Percentiles rank a stretch among this genome's conserved stretches.
Evolutionary conservation across 2,329 filamentous ascomycete species (phyloP).

Genomic region (Zymoseptoria crescenta): DNA sequence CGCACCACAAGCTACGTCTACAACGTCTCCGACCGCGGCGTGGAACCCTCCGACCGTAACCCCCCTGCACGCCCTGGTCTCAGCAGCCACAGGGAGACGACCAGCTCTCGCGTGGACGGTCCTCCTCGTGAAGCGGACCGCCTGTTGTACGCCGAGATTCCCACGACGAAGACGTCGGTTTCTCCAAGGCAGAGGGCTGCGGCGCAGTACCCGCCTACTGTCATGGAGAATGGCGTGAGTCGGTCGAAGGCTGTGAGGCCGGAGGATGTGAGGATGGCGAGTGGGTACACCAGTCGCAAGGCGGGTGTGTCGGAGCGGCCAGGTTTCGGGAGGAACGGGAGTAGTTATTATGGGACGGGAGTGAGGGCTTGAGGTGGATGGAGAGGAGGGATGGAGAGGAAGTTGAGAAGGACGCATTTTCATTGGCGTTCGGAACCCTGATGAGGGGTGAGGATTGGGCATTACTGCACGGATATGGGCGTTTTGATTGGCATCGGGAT

Average conservation of each 20-base stretch:
- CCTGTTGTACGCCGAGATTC: conserved; percentile 22
- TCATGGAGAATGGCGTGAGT: conserved; percentile 22
- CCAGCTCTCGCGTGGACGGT: not conserved
- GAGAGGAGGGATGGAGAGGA: not conserved
- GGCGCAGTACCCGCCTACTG: conserved; percentile 26
- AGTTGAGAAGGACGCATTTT: not conserved
- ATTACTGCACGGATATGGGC: too few relatives aligned
- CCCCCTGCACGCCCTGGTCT: conserved; percentile 3
- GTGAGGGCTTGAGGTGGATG: not conserved
- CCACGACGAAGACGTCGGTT: conserved; percentile 6
- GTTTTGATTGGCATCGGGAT: conserved; percentile 5
- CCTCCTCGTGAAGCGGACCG: not conserved
- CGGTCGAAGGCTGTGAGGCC: conserved; percentile 27
- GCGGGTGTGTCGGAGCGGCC: not conserved
- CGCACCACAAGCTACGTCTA: conserved; percentile 26
- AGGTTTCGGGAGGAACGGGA: not conserved
- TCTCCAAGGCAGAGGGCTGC: conserved; percentile 26
- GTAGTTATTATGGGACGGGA: not conserved
- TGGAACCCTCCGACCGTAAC: conserved; percentile 13
- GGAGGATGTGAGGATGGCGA: conserved; percentile 32
- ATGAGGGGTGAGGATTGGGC: not conserved
- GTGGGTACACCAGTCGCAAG: conserved; percentile 14
- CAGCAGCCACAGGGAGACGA: conserved; percentile 2
- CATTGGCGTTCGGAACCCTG: not conserved
- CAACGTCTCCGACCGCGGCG: conserved; percentile 12